phyloP scores from a whole-genome alignment of 139 green algal species.

The Klebsormidium nitens region DNA sequence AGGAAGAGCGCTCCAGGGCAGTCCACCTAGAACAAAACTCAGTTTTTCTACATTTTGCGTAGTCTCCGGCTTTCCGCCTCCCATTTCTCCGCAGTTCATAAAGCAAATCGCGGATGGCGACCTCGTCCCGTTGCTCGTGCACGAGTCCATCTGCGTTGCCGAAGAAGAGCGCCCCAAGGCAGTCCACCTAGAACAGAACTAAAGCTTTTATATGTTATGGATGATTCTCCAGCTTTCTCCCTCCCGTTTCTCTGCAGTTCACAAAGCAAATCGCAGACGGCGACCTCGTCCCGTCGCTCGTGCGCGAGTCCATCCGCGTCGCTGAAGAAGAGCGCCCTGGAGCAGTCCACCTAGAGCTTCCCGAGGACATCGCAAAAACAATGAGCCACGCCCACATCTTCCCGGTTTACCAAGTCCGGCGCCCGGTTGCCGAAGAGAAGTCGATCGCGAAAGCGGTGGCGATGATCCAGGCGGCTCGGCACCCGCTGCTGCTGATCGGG shows the following conservation, averaged over 20 bases:
- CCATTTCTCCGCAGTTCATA: slow-evolving; percentile 31
- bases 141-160: slow-evolving; percentile 32
- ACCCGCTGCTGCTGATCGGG: slow-evolving; percentile 42
- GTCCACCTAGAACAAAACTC: slow-evolving; percentile 44
- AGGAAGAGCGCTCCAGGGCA: slow-evolving; percentile 42
- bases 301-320: slow-evolving; percentile 33
- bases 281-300: slow-evolving; percentile 34
- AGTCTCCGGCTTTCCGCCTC: too few relatives aligned
- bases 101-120: slow-evolving; percentile 43
- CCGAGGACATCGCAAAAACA: slow-evolving; percentile 42
- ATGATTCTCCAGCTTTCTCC: too few relatives aligned
- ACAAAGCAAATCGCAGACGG: slow-evolving; percentile 43
- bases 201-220: too few relatives aligned
- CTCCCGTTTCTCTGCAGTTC: too few relatives aligned
- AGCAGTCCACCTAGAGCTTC: slow-evolving; percentile 43
- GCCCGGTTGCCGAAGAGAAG: slow-evolving; percentile 46
- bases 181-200: slow-evolving; percentile 42
- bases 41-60: too few relatives aligned
- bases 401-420: slow-evolving; percentile 19
- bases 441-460: slow-evolving; percentile 31
- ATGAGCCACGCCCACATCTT: slow-evolving; percentile 25
- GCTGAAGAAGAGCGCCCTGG: slow-evolving; percentile 44
- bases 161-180: slow-evolving; percentile 43
- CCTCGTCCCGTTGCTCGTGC: slow-evolving; percentile 32
- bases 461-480: slow-evolving; percentile 37